Base-by-base conservation (phyloP, 495 filamentous ascomycete genomes). In the Tuber aestivum region DNA sequence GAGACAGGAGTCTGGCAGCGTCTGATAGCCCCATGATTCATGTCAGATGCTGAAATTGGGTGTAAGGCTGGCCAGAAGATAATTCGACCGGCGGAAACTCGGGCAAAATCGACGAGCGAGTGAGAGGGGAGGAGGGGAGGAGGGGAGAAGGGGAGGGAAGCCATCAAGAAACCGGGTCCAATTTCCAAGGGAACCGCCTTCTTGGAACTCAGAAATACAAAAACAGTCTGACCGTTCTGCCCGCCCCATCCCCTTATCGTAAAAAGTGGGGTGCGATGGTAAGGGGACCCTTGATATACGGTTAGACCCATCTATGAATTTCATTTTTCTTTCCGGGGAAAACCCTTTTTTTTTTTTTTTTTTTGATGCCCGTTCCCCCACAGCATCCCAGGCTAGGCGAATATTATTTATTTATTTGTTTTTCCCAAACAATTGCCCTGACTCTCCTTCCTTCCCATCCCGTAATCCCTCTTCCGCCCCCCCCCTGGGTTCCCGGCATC, bases 161-260 rank as follows among this genome's bases (percentile, higher is more conserved):
- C 61, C 72, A 77, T 77, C 65, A 65, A 77, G 76, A 72, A 77
- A 77, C 76, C 76, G 76, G 77, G 77, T 79, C 78, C 78, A 75
- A 79, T 79, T 78, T 78, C 61, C 69, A 79, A 72, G 45, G 78
- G 78, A 79, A 76, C 78, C 78, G 72, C 72, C 69, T 70, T 79
- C 78, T 73, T 78, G 78, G 78, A 75, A 79, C 78, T n/a, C 77
- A 79, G 69, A 78, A 72, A 78, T 69, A 71, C 77, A 48, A 79
- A 74, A 74, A 72, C 71, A 79, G 75, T 71, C 75, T 73, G 68
- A 78, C 69, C 70, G 73, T 71, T 48, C 65, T 78, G 74, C 42
- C 68, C 77, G 41, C n/a, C 78, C 78, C 75, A 75, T 65, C 74
- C 78, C 78, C 72, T 79, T 79, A 78, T 75, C 76, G 38, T 70